Evolutionary conservation across 768 basidiomycete genomes (phyloP).

Genomic region (Suillus lakei): DNA sequence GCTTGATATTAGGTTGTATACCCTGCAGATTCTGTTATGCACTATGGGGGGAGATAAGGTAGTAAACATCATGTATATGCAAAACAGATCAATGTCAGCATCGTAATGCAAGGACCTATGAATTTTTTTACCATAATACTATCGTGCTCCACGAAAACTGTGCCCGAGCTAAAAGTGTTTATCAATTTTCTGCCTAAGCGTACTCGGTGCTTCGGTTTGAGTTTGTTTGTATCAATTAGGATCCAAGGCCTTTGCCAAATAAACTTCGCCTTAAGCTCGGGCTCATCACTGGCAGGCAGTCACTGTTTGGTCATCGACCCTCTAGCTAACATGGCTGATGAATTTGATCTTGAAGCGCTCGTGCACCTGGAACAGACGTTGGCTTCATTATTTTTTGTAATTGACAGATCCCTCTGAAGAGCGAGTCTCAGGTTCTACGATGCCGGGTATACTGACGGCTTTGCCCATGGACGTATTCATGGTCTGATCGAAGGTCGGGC

Average conservation of each 20-base stretch:
- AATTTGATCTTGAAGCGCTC: constrained; percentile 62
- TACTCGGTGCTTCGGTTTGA: not conserved
- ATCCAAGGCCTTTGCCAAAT: not conserved
- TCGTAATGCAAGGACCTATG: not conserved
- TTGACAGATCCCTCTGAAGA: constrained; percentile 12
- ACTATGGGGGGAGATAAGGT: not conserved
- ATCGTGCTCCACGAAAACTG: too few relatives aligned
- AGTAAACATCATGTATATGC: not conserved
- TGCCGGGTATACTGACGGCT: constrained; percentile 76
- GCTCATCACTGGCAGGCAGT: not conserved
- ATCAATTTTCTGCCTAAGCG: too few relatives aligned
- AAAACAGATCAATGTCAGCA: not conserved
- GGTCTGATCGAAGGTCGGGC: constrained; percentile 91
- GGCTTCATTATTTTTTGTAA: constrained; percentile 18
- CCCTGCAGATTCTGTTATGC: constrained; percentile 3
- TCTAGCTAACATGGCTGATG: constrained; percentile 21
- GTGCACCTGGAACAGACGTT: constrained; percentile 69
- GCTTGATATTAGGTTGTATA: not conserved
- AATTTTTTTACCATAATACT: too few relatives aligned
- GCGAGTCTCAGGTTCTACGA: constrained; percentile 74
- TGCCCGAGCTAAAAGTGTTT: too few relatives aligned
- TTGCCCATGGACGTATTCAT: constrained; percentile 85
- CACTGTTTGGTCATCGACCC: not conserved
- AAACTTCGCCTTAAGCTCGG: too few relatives aligned
- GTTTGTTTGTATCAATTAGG: not conserved